Evolutionary conservation across 805 yeast genomes (phyloP).

Genomic region (Pichia thaimueangensis): DNA sequence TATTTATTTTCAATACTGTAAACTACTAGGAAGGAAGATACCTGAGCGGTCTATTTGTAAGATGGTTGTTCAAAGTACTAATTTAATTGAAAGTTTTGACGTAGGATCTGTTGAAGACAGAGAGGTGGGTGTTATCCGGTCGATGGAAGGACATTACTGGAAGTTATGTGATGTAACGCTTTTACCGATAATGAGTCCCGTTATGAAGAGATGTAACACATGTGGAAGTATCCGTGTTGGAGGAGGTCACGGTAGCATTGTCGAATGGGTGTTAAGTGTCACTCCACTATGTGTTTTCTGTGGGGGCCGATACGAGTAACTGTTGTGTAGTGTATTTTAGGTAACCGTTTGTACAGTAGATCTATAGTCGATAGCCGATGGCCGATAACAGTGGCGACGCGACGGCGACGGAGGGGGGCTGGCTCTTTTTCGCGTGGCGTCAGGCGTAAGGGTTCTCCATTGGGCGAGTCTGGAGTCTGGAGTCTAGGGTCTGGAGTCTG

Average conservation of each 20-base stretch:
- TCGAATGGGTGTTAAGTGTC: constrained; percentile 4
- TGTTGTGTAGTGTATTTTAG: no score
- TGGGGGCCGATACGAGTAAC: constrained; percentile 14
- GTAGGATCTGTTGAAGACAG: neutral
- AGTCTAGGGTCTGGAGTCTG: no score
- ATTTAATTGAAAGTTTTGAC: constrained; percentile 7
- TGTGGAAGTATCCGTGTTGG: constrained; percentile 11
- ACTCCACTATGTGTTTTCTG: constrained; percentile 13
- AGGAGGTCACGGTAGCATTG: constrained; percentile 2
- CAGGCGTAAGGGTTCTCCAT: no score
- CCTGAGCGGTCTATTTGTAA: constrained; percentile 6
- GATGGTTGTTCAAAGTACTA: constrained; percentile 7
- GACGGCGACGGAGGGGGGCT: no score
- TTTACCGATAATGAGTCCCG: constrained; percentile 13
- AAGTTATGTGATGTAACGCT: constrained; percentile 13
- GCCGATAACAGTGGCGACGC: no score
- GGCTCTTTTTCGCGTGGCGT: no score
- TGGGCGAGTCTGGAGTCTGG: no score
- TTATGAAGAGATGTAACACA: constrained; percentile 8
- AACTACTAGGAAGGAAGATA: constrained; percentile 2
- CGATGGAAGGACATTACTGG: constrained; percentile 17
- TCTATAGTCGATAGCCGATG: no score
- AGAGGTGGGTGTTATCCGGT: neutral
- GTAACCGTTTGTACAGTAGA: no score
- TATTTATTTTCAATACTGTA: constrained; percentile 12